Conservation (phyloP, 176 grass and related monocot genomes). For the Zoysia pacifica region DNA sequence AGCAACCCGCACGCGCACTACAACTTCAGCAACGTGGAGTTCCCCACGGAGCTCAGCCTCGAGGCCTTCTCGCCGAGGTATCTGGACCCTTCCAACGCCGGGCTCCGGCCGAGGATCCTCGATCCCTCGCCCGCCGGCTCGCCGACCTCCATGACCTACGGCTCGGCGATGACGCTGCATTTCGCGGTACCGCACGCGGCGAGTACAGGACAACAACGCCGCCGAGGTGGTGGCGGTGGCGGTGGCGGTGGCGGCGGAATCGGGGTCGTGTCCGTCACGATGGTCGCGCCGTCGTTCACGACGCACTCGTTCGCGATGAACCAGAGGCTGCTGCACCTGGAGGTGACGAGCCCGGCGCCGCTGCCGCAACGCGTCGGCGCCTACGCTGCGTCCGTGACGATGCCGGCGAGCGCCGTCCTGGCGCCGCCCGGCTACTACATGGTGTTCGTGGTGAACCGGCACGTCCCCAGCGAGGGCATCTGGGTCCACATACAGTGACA, state of each 20-base stretch:
- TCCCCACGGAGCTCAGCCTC: conserved; percentile 81
- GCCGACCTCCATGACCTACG: conserved; percentile 35
- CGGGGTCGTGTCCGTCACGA: conserved; percentile 43
- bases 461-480: conserved; percentile 68
- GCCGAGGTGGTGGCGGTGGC: background rate
- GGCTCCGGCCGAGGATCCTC: conserved; percentile 50
- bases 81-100: conserved; percentile 47
- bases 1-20: conserved; percentile 82
- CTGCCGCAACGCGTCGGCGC: background rate
- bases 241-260: background rate
- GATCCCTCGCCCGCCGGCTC: conserved; percentile 23
- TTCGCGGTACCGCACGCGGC: conserved; percentile 39
- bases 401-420: conserved; percentile 49
- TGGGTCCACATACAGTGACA: conserved; percentile 68
- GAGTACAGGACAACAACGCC: background rate
- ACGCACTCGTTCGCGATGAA: conserved; percentile 90
- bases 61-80: conserved; percentile 81
- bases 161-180: conserved; percentile 36
- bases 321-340: conserved; percentile 66
- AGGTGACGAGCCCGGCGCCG: conserved; percentile 16
- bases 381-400: conserved; percentile 31
- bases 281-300: conserved; percentile 76
- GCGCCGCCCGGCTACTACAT: conserved; percentile 85
- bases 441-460: conserved; percentile 74
- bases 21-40: conserved; percentile 68